These are phyloP conservation scores for Acer yangbiense DNA, from an alignment of 345 rosid genomes.

Conservation along the genomic window DNA sequence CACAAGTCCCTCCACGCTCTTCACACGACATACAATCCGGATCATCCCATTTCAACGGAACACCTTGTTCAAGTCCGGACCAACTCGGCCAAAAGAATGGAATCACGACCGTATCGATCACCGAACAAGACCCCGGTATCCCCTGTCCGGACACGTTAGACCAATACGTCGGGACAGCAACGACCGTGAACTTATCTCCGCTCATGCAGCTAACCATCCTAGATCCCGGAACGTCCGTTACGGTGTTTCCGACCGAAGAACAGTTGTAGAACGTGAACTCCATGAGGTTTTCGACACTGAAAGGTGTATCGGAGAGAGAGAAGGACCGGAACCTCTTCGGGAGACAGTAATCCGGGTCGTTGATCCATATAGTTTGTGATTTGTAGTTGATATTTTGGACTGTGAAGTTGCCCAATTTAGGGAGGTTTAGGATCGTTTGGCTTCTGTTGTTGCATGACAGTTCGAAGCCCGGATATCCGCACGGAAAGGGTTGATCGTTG, in stretches of 20 bases:
- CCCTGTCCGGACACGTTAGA: not conserved
- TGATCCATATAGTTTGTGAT: constrained; percentile 26
- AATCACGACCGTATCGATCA: constrained; percentile 13
- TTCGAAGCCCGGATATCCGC: constrained; percentile 43
- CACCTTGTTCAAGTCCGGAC: constrained; percentile 11
- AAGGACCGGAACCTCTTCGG: constrained; percentile 31
- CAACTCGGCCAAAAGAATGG: constrained; percentile 24
- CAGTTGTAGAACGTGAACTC: constrained; percentile 45
- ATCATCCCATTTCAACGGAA: constrained; percentile 33
- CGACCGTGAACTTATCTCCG: constrained; percentile 26
- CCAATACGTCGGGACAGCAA: constrained; percentile 2
- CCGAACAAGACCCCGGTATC: constrained; percentile 15
- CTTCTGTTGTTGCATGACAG: constrained; percentile 37
- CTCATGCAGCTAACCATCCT: constrained; percentile 42
- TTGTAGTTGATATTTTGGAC: constrained; percentile 44
- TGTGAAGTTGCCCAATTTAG: constrained; percentile 35
- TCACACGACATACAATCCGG: constrained; percentile 48
- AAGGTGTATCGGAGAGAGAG: constrained; percentile 35
- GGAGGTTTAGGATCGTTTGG: constrained; percentile 34
- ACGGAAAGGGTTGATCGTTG: not conserved
- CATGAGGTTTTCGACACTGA: rapidly evolving
- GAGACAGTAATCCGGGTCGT: constrained; percentile 46
- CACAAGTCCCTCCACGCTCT: constrained; percentile 38
- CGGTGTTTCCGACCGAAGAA: not conserved
- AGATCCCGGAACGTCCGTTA: not conserved